Conservation (phyloP, 1,139 yeast genomes). For the Candida sp. region DNA sequence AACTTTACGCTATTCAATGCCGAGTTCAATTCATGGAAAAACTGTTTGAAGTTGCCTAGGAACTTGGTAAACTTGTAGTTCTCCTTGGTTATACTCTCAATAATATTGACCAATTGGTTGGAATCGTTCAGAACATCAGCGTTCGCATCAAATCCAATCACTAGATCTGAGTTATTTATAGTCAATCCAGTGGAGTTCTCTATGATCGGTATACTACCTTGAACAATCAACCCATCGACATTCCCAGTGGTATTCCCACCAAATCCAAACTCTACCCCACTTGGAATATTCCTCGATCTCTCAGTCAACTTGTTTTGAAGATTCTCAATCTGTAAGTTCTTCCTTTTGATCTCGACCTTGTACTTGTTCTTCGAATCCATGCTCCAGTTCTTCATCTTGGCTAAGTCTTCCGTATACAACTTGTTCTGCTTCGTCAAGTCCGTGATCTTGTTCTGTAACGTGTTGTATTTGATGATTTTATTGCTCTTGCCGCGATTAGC, state of each 20-base stretch:
- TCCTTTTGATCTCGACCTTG: conserved; percentile 45
- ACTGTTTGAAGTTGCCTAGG: conserved; percentile 32
- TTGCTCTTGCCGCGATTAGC: conserved; percentile 20
- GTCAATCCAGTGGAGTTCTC: conserved; percentile 24
- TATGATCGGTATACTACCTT: conserved; percentile 37
- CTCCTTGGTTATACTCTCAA: conserved; percentile 44
- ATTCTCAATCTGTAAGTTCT: conserved; percentile 36
- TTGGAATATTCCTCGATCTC: conserved; percentile 32
- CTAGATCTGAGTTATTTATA: conserved; percentile 7
- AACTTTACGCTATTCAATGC: conserved; percentile 22
- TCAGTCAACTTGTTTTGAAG: conserved; percentile 45
- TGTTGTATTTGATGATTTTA: conserved; percentile 21
- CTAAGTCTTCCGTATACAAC: conserved; percentile 33
- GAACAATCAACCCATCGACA: conserved; percentile 20
- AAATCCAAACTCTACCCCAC: conserved; percentile 33
- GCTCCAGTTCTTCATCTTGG: conserved; percentile 31
- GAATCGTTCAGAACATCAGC: conserved; percentile 41
- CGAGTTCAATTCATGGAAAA: conserved; percentile 28
- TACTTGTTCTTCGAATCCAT: conserved; percentile 38
- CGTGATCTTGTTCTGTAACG: conserved; percentile 22
- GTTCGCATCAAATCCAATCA: conserved; percentile 21
- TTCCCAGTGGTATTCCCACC: conserved; percentile 22
- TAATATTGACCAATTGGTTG: conserved; percentile 39
- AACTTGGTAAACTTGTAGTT: conserved; percentile 42
- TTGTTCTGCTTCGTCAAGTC: conserved; percentile 28